Evolutionary conservation across 2,329 filamentous ascomycete species (phyloP).

Genomic region (Cladobotryum mycophilum): DNA sequence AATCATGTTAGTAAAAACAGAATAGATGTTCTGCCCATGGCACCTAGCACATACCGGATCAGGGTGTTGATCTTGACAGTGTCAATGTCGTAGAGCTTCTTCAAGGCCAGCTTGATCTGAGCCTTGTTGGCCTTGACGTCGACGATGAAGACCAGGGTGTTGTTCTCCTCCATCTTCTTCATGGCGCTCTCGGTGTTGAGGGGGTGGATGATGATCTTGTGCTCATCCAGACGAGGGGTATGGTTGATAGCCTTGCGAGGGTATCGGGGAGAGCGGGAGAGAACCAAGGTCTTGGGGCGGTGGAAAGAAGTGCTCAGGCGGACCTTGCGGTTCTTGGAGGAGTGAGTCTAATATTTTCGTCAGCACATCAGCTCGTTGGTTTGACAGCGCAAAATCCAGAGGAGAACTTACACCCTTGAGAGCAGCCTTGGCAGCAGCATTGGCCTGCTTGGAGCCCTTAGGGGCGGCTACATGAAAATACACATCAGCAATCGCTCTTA

Average conservation of each 20-base stretch:
- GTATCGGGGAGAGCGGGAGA: constrained; percentile 90
- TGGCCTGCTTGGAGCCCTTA: constrained; percentile 77
- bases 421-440: constrained; percentile 89
- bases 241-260: constrained; percentile 91
- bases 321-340: constrained; percentile 87
- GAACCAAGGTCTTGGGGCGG: constrained; percentile 90
- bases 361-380: not conserved
- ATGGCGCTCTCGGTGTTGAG: constrained; percentile 99
- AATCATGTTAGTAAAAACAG: not conserved
- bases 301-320: constrained; percentile 93
- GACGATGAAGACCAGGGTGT: constrained; percentile 97
- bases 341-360: constrained; percentile 35
- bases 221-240: constrained; percentile 86
- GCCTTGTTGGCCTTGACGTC: constrained; percentile 98
- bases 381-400: not conserved
- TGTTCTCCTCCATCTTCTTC: constrained; percentile 99
- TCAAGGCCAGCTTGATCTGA: constrained; percentile 96
- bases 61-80: constrained; percentile 99
- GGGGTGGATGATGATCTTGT: constrained; percentile 96
- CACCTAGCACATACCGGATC: constrained; percentile 63
- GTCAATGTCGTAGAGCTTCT: constrained; percentile 99
- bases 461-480: constrained; percentile 48
- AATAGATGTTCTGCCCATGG: too few species aligned
- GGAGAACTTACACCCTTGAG: constrained; percentile 79
- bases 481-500: constrained; percentile 68